Percentiles rank a stretch among this genome's conserved stretches.
Conservation (phyloP, 192 early-diverging fungal species). For the Coemansia sp. region DNA sequence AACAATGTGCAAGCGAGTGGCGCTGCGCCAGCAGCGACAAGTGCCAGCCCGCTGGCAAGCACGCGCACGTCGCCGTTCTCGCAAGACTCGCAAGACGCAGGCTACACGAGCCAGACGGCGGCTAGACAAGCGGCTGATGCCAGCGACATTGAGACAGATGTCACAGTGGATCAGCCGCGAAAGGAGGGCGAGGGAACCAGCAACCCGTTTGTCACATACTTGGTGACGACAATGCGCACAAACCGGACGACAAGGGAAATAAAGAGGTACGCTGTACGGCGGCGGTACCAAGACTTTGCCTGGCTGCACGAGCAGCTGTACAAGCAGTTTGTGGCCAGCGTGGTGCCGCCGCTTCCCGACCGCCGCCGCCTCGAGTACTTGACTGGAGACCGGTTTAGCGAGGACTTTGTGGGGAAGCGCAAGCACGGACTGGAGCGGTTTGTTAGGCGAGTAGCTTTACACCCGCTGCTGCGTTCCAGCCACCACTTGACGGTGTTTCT, state of each 20-base stretch:
- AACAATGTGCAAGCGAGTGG: slow-evolving; percentile 23
- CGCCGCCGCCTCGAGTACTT: slow-evolving; percentile 93
- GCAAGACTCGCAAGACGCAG: slow-evolving; percentile 4
- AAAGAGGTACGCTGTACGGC: slow-evolving; percentile 64
- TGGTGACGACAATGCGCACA: slow-evolving; percentile 62
- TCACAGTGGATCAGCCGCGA: slow-evolving; percentile 73
- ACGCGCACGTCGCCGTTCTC: slow-evolving; percentile 25
- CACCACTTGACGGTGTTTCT: slow-evolving; percentile 74
- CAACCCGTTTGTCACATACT: slow-evolving; percentile 78
- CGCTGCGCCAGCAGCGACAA: no score
- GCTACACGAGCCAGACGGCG: background rate
- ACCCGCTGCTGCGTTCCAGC: slow-evolving; percentile 75
- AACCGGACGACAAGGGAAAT: slow-evolving; percentile 24
- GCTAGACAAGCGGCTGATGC: background rate
- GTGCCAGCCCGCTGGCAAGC: slow-evolving; percentile 14
- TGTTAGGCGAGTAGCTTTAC: slow-evolving; percentile 73
- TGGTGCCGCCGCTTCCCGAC: slow-evolving; percentile 87
- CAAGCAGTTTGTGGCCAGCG: slow-evolving; percentile 74
- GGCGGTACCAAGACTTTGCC: slow-evolving; percentile 94
- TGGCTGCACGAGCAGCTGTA: slow-evolving; percentile 76
- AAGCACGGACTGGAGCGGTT: slow-evolving; percentile 77
- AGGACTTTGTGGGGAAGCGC: slow-evolving; percentile 87
- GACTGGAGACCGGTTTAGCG: slow-evolving; percentile 90
- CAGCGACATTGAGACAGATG: slow-evolving; percentile 40
- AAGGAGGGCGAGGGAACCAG: slow-evolving; percentile 88